Conservation (phyloP, 169 alveolate species). For the Cystoisospora suis region DNA sequence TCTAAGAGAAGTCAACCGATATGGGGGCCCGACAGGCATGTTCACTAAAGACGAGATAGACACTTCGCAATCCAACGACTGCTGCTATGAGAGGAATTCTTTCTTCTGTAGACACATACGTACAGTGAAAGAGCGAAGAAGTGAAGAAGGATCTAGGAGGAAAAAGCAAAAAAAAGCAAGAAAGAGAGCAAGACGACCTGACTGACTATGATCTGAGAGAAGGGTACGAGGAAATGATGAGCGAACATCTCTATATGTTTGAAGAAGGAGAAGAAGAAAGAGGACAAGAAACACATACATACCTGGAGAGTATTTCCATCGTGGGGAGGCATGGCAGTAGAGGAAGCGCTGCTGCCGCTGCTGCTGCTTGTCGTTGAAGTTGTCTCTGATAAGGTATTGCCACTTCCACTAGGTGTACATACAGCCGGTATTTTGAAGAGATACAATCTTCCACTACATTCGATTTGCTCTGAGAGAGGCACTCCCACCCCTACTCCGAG, state of each 20-base stretch:
- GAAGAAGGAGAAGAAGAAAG: not conserved
- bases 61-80: no score
- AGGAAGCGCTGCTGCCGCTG: not conserved
- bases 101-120: not conserved
- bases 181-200: no score
- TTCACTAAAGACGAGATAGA: no score
- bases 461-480: slow-evolving; percentile 40
- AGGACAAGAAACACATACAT: not conserved
- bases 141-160: not conserved
- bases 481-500: slow-evolving; percentile 46
- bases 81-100: no score
- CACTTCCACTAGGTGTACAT: no score
- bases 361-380: not conserved
- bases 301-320: not conserved
- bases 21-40: no score
- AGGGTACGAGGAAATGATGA: no score
- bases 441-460: slow-evolving; percentile 34
- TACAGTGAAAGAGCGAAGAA: not conserved
- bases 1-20: no score
- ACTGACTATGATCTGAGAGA: no score
- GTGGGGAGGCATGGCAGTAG: not conserved
- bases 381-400: not conserved
- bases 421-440: slow-evolving; percentile 53
- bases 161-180: not conserved
- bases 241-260: not conserved